Base-by-base conservation (phyloP, 1,139 yeast genomes). In the Nakaseomyces sp. region DNA sequence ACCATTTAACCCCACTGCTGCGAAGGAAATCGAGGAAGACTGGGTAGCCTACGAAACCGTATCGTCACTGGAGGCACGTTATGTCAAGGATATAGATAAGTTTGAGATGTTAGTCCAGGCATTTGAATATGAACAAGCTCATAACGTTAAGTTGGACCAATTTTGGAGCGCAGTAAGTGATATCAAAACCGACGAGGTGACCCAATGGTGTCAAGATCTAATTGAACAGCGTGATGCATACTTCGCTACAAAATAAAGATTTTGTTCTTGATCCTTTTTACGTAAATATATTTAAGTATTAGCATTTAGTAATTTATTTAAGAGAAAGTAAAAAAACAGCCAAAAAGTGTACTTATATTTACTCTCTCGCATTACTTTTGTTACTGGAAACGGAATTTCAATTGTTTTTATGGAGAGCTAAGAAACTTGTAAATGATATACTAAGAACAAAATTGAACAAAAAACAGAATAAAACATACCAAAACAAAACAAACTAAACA, bases 81-180 rank as follows among this genome's bases (percentile, higher is more conserved):
- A 86, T 56, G 96, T 91, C 48, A 91, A 93, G 65, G 97, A 91
- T 62, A 80, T 91, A 48, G 99, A 91, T 65, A 91, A 93, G 72
- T 86, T 79, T 60, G 99, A 91, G 67, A 79, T 93, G 77, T 71
- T 89, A 54, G 77, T 85, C 51, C 97, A 91, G 66, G 84, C 95
- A 18, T 80, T 84, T 69, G 97, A 91, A 64, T 91, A 88, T 58
- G 96, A 89, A 65, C 80, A 77, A 55, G 70, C 71, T 50, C 73
- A 69, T 56, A 74, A 78, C 5, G 73, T 80, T 43, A 64, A 65
- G 42, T 70, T 91, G 53, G 69, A 73, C 42, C 89, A 86, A 56
- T 91, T 91, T 58, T 79, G 81, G 69, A 57, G 66, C 16, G 81
- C 93, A 5, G 71, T 82, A 48, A 54, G 68, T 2, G 71, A 77